Conservation (phyloP, 2,329 filamentous ascomycete genomes). For the Whalleya microplaca region DNA sequence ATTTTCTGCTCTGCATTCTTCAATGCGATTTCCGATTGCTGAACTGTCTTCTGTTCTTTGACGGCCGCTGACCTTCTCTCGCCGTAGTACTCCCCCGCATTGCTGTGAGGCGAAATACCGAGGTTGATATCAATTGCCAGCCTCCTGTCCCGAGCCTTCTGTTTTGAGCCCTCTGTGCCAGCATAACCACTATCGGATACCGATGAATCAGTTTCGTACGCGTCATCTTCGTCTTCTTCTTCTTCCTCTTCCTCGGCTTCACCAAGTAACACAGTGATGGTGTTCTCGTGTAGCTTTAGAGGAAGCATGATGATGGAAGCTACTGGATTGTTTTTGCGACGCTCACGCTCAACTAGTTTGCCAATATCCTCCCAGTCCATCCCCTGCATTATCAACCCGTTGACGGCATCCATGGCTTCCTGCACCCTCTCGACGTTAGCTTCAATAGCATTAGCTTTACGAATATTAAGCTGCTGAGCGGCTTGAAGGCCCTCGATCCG, state of each 20-base stretch:
- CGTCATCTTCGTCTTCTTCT: constrained; percentile 61
- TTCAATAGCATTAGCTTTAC: constrained; percentile 88
- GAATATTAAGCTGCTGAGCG: constrained; percentile 78
- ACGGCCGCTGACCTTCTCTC: constrained; percentile 81
- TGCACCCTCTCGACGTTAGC: constrained; percentile 90
- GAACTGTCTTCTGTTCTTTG: constrained; percentile 85
- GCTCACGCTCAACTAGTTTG: constrained; percentile 85
- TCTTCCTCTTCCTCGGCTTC: constrained; percentile 67
- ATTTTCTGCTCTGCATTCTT: constrained; percentile 93
- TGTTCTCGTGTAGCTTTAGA: constrained; percentile 87
- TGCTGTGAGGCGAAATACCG: constrained; percentile 79
- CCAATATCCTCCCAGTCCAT: constrained; percentile 98
- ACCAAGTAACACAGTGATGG: constrained; percentile 76
- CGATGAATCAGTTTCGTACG: constrained; percentile 66
- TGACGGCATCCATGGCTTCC: constrained; percentile 90
- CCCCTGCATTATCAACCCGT: constrained; percentile 85
- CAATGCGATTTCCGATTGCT: constrained; percentile 80
- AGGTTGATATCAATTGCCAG: constrained; percentile 86
- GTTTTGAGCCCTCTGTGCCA: constrained; percentile 40
- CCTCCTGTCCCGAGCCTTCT: constrained; percentile 52
- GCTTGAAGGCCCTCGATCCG: constrained; percentile 83
- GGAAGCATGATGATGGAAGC: constrained; percentile 86
- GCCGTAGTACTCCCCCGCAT: constrained; percentile 89
- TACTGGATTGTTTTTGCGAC: constrained; percentile 78
- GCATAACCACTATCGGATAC: constrained; percentile 59